phyloP scores from a whole-genome alignment of 2,329 filamentous ascomycete genomes.

The Byssoonygena ceratinophila region DNA sequence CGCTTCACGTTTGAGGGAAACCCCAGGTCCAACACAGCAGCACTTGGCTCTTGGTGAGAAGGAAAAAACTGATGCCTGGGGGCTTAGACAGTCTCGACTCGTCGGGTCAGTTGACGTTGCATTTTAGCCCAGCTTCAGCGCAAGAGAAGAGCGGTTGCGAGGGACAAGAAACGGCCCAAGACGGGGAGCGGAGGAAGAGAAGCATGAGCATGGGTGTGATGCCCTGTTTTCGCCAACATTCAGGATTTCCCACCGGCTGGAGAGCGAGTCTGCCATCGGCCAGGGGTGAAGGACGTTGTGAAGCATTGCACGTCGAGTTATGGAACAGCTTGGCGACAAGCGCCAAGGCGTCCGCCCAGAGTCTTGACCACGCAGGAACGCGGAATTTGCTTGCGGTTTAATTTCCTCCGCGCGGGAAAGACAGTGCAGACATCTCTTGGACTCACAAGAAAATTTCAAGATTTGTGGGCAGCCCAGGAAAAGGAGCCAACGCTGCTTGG shows the following conservation, averaged over 20 bases:
- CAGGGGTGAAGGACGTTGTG: constrained; percentile 3
- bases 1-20: neutral
- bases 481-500: no score
- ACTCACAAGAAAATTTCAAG: no score
- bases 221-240: neutral
- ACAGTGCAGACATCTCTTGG: neutral
- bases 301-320: constrained; percentile 3
- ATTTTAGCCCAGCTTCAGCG: neutral
- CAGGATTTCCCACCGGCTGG: no score
- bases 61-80: neutral
- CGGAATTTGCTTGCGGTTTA: neutral
- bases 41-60: neutral
- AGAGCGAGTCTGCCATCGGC: neutral
- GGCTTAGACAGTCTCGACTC: neutral
- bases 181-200: neutral
- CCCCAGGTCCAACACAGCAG: neutral
- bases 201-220: neutral
- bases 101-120: neutral
- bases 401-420: neutral
- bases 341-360: constrained; percentile 7
- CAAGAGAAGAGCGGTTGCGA: neutral
- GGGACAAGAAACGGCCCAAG: neutral
- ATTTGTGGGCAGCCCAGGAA: no score
- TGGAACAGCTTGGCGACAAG: constrained; percentile 1
- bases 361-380: neutral